These are phyloP conservation scores for Helicocarpus griseus DNA, from an alignment of 2,329 filamentous ascomycete species.

Conservation along the genomic window DNA sequence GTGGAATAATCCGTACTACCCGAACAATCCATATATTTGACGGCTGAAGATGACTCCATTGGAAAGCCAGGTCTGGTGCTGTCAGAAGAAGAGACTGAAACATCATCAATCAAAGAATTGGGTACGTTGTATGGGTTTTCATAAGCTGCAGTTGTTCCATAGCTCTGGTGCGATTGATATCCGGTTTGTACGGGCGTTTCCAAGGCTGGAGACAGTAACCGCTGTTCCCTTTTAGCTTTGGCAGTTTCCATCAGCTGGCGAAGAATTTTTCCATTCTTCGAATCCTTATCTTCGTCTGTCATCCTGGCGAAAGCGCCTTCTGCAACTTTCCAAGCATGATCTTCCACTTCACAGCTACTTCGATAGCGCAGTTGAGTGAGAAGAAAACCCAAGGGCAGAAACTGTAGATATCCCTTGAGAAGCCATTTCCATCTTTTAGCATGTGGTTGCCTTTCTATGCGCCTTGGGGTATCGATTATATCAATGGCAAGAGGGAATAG, in stretches of 20 bases:
- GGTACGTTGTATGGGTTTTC: neutral
- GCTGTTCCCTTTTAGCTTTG: neutral
- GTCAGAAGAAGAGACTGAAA: neutral
- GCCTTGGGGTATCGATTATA: slow-evolving; percentile 45
- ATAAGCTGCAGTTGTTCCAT: neutral
- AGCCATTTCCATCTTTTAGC: slow-evolving; percentile 14
- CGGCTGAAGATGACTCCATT: neutral
- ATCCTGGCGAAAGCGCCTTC: neutral
- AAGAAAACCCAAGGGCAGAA: slow-evolving; percentile 12
- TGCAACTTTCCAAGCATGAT: neutral
- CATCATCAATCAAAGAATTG: neutral
- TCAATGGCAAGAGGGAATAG: slow-evolving; percentile 59
- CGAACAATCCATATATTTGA: neutral
- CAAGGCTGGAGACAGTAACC: neutral
- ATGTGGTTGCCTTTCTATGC: slow-evolving; percentile 11
- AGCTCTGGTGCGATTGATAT: neutral
- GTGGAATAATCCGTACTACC: neutral
- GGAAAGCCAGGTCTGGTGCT: neutral
- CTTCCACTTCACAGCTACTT: neutral
- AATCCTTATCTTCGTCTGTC: slow-evolving; percentile 2
- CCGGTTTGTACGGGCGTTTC: neutral
- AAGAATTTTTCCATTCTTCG: slow-evolving; percentile 2
- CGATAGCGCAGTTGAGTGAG: slow-evolving; percentile 6
- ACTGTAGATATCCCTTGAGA: slow-evolving; percentile 14
- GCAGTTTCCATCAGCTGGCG: slow-evolving; percentile 1